A percentile compares a stretch with the other conserved stretches of the same genome.
Evolutionary conservation across 2,329 filamentous ascomycete species (phyloP).

Genomic region (Nemania sp.): DNA sequence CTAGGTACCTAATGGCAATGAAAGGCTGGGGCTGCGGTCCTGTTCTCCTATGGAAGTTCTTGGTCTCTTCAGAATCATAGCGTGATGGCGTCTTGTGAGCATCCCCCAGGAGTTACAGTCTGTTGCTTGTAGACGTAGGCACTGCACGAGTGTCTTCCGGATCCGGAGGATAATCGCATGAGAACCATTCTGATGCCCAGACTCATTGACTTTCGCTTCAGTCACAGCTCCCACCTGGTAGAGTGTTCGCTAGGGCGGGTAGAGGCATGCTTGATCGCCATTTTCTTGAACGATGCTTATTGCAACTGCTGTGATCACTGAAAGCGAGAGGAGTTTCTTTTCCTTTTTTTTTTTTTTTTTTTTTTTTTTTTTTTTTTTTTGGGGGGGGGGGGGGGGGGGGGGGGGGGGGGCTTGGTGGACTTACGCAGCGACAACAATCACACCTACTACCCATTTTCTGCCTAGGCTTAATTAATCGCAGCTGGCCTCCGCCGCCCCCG

Average conservation of each 20-base stretch:
- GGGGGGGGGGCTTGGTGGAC: no score
- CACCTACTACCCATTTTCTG: no score
- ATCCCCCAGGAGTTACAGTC: conserved; percentile 19
- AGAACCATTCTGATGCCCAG: not conserved
- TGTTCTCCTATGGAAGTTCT: conserved; percentile 15
- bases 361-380: no score
- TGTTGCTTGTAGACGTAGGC: conserved; percentile 9
- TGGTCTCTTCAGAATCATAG: conserved; percentile 15
- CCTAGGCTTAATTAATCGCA: no score
- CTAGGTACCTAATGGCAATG: conserved; percentile 17
- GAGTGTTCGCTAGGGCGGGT: not conserved
- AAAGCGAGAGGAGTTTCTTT: no score
- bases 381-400: no score
- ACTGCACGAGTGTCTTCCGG: conserved; percentile 13
- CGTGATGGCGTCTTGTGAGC: conserved; percentile 15
- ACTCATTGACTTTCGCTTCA: not conserved
- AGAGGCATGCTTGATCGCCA: not conserved
- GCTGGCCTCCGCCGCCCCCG: no score
- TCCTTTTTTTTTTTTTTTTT: no score
- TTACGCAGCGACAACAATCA: no score
- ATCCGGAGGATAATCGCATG: not conserved
- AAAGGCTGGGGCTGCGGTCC: conserved; percentile 16
- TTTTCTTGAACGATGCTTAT: not conserved
- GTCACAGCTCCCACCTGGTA: not conserved
- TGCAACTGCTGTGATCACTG: not conserved